A percentile compares a stretch with the other conserved stretches of the same genome.
These are phyloP conservation scores for Corymbia maculata DNA, from an alignment of 345 rosid species.

Conservation along the genomic window DNA sequence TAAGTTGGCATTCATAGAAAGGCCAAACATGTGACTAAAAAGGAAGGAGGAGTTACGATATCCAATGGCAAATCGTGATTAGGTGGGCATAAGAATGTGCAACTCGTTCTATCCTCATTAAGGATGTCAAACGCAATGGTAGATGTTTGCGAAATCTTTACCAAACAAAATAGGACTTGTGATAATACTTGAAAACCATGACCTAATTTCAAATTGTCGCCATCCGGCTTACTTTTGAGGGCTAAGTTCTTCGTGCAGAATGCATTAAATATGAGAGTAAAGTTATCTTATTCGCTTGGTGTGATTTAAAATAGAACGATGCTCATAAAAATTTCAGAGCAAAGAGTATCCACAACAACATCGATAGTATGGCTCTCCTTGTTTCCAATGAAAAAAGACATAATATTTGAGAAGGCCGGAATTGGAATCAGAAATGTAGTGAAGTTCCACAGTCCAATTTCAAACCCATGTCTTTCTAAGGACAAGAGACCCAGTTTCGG, in stretches of 20 bases:
- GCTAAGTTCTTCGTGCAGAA: fast-evolving
- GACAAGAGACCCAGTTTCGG: background rate
- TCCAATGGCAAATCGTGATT: background rate
- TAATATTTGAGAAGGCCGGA: background rate
- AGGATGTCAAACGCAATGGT: no score
- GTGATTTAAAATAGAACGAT: background rate
- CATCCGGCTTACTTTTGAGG: background rate
- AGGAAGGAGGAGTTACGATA: background rate
- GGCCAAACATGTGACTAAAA: background rate
- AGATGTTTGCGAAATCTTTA: no score
- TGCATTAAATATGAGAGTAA: background rate
- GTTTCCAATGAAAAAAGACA: background rate
- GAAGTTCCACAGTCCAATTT: background rate
- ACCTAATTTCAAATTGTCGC: background rate
- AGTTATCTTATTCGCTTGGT: background rate
- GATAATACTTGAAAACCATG: background rate
- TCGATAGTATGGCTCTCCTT: background rate
- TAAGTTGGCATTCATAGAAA: no score
- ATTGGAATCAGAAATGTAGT: background rate
- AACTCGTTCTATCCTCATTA: no score
- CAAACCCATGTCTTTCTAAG: background rate
- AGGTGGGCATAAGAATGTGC: background rate
- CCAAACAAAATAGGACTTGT: background rate
- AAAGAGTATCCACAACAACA: background rate
- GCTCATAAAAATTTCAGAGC: background rate